phyloP scores from a whole-genome alignment of 768 basidiomycete genomes.

The Boletus tylopilopsis region DNA sequence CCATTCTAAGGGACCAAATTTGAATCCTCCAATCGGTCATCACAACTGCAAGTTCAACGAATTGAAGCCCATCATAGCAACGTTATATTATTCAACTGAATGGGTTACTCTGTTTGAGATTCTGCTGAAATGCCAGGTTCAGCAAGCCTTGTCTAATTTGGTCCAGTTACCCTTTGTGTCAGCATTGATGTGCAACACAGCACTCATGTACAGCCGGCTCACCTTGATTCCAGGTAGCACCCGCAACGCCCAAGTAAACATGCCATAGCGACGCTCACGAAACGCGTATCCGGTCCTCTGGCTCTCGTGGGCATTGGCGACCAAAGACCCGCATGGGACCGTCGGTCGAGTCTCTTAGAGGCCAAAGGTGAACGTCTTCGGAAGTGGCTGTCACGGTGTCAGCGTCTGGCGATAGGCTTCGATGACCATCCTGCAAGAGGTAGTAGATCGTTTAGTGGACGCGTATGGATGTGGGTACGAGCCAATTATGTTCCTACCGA shows the following conservation, averaged over 20 bases:
- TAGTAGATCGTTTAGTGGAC: too few species aligned
- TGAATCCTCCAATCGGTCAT: too few species aligned
- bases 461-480: too few species aligned
- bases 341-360: slow-evolving; percentile 42
- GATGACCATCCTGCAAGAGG: slow-evolving; percentile 38
- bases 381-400: slow-evolving; percentile 46
- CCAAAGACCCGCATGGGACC: slow-evolving; percentile 41
- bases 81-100: too few species aligned
- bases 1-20: too few species aligned
- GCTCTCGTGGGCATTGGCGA: slow-evolving; percentile 32
- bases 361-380: slow-evolving; percentile 45
- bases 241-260: slow-evolving; percentile 27
- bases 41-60: too few species aligned
- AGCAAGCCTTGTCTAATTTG: slow-evolving; percentile 41
- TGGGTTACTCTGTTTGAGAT: slow-evolving; percentile 34
- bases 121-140: slow-evolving; percentile 41
- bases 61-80: too few species aligned
- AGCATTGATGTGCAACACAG: background rate
- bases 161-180: slow-evolving; percentile 33
- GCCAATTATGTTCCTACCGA: slow-evolving; percentile 2
- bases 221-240: slow-evolving; percentile 45
- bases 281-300: slow-evolving; percentile 42
- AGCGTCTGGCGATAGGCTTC: slow-evolving; percentile 38
- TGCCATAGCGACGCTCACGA: slow-evolving; percentile 42
- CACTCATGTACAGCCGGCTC: background rate